These are phyloP conservation scores for Fraxinus cuspidata DNA, from an alignment of 257 asterid genomes.

Conservation along the genomic window DNA sequence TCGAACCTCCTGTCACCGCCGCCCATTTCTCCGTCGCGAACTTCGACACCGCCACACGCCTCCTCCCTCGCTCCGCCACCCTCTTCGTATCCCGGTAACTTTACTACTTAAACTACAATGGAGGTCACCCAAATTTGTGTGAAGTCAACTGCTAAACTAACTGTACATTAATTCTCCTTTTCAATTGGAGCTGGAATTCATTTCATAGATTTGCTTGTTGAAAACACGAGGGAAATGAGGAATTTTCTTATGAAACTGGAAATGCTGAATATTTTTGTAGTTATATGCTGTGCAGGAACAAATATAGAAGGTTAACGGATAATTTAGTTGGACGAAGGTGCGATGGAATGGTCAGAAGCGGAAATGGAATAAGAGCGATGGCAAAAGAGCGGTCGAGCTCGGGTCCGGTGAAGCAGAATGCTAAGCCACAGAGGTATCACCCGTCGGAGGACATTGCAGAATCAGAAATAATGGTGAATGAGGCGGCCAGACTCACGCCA, in stretches of 20 bases:
- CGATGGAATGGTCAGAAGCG: slow-evolving; percentile 35
- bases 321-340: slow-evolving; percentile 38
- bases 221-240: background rate
- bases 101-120: slow-evolving; percentile 9
- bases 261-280: background rate
- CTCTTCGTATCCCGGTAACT: slow-evolving; percentile 49
- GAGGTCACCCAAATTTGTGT: background rate
- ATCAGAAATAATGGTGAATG: slow-evolving; percentile 49
- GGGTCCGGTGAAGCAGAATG: slow-evolving; percentile 68
- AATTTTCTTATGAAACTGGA: background rate
- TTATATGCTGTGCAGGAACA: slow-evolving; percentile 33
- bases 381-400: slow-evolving; percentile 58
- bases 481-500: slow-evolving; percentile 64
- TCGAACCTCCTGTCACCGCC: slow-evolving; percentile 61
- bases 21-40: slow-evolving; percentile 47
- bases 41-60: slow-evolving; percentile 46
- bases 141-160: background rate
- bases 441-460: slow-evolving; percentile 89
- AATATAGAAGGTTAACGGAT: slow-evolving; percentile 29
- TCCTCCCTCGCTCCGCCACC: slow-evolving; percentile 49
- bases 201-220: background rate
- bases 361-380: slow-evolving; percentile 58
- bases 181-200: slow-evolving; percentile 15
- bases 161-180: background rate
- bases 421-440: slow-evolving; percentile 94